Conservation (phyloP, 257 asterid species). For the Primulina eburnea region DNA sequence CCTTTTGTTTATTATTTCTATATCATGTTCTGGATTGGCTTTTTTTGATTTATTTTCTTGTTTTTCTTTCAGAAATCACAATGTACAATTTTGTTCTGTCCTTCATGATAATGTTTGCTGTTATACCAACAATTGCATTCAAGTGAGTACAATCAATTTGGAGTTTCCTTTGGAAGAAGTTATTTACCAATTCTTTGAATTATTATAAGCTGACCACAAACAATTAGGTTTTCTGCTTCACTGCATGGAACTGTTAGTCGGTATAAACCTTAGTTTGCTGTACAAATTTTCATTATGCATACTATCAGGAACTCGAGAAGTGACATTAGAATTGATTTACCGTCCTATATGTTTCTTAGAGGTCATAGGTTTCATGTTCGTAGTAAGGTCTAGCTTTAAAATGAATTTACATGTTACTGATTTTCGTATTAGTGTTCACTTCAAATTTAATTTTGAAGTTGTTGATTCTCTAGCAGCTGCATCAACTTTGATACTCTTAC, state of each 20-base stretch:
- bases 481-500: conserved; percentile 17
- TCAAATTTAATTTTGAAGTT: background rate
- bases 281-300: conserved; percentile 2
- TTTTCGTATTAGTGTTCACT: background rate
- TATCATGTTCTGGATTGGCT: background rate
- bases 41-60: conserved; percentile 10
- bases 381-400: conserved; percentile 6
- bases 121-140: conserved; percentile 72
- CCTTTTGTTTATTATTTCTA: conserved; percentile 19
- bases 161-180: conserved; percentile 18
- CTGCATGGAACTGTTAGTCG: conserved; percentile 14
- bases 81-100: conserved; percentile 55
- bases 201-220: background rate
- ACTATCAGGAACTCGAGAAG: conserved; percentile 17
- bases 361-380: conserved; percentile 4
- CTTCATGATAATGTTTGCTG: conserved; percentile 75
- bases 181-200: conserved; percentile 7
- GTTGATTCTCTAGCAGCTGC: conserved; percentile 11
- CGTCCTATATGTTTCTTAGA: background rate
- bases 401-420: background rate
- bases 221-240: conserved; percentile 5
- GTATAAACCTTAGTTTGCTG: conserved; percentile 11
- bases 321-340: background rate
- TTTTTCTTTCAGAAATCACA: conserved; percentile 54
- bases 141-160: conserved; percentile 54